Percentiles rank a stretch among this genome's conserved stretches.
Evolutionary conservation across 352 stramenopile genomes (phyloP).

Genomic region (Phytophthora aleatoria): DNA sequence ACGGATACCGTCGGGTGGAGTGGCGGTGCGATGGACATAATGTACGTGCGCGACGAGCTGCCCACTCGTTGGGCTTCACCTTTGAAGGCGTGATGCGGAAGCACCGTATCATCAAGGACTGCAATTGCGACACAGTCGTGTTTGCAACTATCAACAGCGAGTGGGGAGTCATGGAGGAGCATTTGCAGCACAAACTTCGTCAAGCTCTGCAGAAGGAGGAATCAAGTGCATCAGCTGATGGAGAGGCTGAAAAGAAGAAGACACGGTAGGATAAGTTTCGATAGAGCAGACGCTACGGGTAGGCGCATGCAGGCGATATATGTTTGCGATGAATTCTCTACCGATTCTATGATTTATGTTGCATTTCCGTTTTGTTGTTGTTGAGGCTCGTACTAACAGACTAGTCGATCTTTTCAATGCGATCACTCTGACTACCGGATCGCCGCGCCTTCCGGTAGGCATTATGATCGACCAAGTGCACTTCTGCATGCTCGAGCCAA

Average conservation of each 20-base stretch:
- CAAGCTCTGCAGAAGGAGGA: constrained; percentile 29
- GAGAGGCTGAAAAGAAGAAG: constrained; percentile 41
- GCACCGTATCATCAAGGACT: constrained; percentile 83
- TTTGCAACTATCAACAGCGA: constrained; percentile 90
- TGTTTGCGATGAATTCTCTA: constrained; percentile 21
- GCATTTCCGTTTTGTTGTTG: too few species aligned
- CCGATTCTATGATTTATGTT: constrained; percentile 28
- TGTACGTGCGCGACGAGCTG: constrained; percentile 76
- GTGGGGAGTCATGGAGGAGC: constrained; percentile 72
- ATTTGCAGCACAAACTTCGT: constrained; percentile 54
- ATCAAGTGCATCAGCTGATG: constrained; percentile 5
- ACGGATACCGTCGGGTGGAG: constrained; percentile 86
- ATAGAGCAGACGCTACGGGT: too few species aligned
- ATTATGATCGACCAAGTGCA: constrained; percentile 80
- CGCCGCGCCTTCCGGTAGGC: constrained; percentile 78
- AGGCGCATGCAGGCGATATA: background rate
- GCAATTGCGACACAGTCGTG: constrained; percentile 86
- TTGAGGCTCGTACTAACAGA: background rate
- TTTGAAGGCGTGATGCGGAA: constrained; percentile 91
- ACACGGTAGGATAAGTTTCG: constrained; percentile 24
- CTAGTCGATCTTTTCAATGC: constrained; percentile 35
- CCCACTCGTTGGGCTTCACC: constrained; percentile 81
- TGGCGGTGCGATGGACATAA: constrained; percentile 89
- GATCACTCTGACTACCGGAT: constrained; percentile 44
- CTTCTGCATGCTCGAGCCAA: constrained; percentile 84